Evolutionary conservation across 371 early-diverging fungal species (phyloP).

Genomic region (Vairimorpha ceranae): DNA sequence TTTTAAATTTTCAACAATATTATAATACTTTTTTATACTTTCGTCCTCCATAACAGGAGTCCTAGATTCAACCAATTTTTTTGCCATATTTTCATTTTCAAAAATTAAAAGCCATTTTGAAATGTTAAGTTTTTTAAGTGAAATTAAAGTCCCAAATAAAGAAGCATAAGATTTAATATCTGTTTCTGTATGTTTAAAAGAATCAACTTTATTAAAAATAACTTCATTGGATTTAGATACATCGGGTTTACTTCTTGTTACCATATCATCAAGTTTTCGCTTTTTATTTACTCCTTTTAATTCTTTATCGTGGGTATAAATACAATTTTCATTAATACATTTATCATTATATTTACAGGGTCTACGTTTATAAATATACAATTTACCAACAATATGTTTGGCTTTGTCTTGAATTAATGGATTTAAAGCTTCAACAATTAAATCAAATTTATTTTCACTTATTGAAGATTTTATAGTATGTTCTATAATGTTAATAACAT

Average conservation of each 20-base stretch:
- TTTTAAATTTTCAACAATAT: conserved; percentile 24
- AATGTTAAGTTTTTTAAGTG: conserved; percentile 21
- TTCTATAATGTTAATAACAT: conserved; percentile 19
- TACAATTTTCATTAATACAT: conserved; percentile 30
- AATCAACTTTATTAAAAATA: conserved; percentile 44
- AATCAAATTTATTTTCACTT: conserved; percentile 19
- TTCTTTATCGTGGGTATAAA: conserved; percentile 31
- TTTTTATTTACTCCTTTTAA: not conserved
- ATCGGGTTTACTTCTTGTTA: not conserved
- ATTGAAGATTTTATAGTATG: not conserved
- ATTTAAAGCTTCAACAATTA: conserved; percentile 25
- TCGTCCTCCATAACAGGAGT: conserved; percentile 29
- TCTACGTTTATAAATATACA: conserved; percentile 55
- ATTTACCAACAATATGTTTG: conserved; percentile 45
- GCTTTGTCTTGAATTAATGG: conserved; percentile 51
- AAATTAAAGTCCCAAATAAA: conserved; percentile 30
- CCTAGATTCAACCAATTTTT: conserved; percentile 10
- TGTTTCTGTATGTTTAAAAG: not conserved
- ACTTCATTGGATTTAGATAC: conserved; percentile 36
- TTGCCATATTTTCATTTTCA: conserved; percentile 30
- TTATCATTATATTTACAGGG: conserved; percentile 34
- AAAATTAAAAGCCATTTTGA: conserved; percentile 44
- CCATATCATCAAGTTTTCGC: not conserved
- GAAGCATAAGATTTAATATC: conserved; percentile 34
- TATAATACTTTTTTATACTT: conserved; percentile 52